A percentile compares a stretch with the other conserved stretches of the same genome.
These are phyloP conservation scores for Ustilago crameri DNA, from an alignment of 1,284 basidiomycete species.

Conservation along the genomic window DNA sequence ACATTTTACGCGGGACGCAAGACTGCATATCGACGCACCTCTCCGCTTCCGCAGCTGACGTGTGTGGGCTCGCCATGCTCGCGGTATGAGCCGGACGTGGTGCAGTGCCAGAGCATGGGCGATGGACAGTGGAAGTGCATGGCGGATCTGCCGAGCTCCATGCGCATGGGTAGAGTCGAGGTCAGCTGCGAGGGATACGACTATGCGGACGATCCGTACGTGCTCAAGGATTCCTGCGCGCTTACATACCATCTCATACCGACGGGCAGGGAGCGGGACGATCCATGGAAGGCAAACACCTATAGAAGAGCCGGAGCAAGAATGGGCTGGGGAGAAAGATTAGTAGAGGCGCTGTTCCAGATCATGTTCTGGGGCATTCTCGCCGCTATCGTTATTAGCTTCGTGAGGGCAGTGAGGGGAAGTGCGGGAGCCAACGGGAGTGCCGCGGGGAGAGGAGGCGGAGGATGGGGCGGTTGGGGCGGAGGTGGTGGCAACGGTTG, in stretches of 20 bases:
- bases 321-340: slow-evolving; percentile 25
- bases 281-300: slow-evolving; percentile 12
- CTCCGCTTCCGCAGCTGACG: slow-evolving; percentile 79
- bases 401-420: slow-evolving; percentile 24
- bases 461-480: slow-evolving; percentile 69
- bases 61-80: slow-evolving; percentile 83
- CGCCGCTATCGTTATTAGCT: slow-evolving; percentile 30
- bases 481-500: slow-evolving; percentile 50
- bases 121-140: slow-evolving; percentile 76
- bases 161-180: slow-evolving; percentile 82
- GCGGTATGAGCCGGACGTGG: slow-evolving; percentile 82
- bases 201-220: slow-evolving; percentile 80
- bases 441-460: slow-evolving; percentile 17
- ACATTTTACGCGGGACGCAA: slow-evolving; percentile 80
- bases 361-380: slow-evolving; percentile 72
- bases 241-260: slow-evolving; percentile 47
- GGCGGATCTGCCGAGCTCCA: slow-evolving; percentile 82
- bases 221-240: slow-evolving; percentile 74
- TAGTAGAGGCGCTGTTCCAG: slow-evolving; percentile 72
- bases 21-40: slow-evolving; percentile 77
- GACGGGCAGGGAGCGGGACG: slow-evolving; percentile 15
- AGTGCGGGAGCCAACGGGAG: slow-evolving; percentile 4
- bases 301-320: neutral
- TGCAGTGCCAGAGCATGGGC: slow-evolving; percentile 83
- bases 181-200: slow-evolving; percentile 91